phyloP scores from a whole-genome alignment of 768 basidiomycete species.

The Suillus alpinus region DNA sequence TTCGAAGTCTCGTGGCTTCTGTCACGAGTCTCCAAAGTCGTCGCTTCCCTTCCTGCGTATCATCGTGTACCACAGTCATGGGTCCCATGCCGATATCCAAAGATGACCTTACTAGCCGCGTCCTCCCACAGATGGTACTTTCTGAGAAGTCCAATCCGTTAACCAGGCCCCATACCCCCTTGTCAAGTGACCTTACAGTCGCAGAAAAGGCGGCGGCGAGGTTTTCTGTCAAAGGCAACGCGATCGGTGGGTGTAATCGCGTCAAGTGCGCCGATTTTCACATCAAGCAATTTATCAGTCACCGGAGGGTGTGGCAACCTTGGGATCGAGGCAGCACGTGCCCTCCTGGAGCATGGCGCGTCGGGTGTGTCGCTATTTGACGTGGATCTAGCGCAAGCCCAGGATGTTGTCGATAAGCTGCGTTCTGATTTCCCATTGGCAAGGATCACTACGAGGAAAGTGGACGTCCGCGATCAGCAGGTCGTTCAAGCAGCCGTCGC shows the following conservation, averaged over 20 bases:
- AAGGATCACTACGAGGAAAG: slow-evolving; percentile 30
- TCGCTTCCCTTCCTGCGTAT: background rate
- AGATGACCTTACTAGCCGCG: slow-evolving; percentile 27
- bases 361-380: slow-evolving; percentile 27
- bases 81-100: slow-evolving; percentile 5
- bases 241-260: slow-evolving; percentile 31
- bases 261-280: background rate
- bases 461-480: slow-evolving; percentile 32
- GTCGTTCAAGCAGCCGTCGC: slow-evolving; percentile 25
- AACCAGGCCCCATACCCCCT: slow-evolving; percentile 23
- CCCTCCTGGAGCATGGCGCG: slow-evolving; percentile 44
- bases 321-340: slow-evolving; percentile 36
- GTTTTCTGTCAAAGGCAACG: slow-evolving; percentile 39
- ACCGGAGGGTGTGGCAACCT: slow-evolving; percentile 43
- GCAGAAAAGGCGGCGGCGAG: slow-evolving; percentile 31
- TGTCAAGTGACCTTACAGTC: slow-evolving; percentile 14
- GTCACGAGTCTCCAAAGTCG: background rate
- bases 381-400: slow-evolving; percentile 10
- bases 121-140: slow-evolving; percentile 32
- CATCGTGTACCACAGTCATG: slow-evolving; percentile 7
- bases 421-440: slow-evolving; percentile 25
- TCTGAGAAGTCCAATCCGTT: slow-evolving; percentile 33
- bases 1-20: background rate
- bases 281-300: slow-evolving; percentile 23
- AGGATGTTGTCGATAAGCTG: slow-evolving; percentile 16